Evolutionary conservation across 495 filamentous ascomycete genomes (phyloP).

Genomic region (Tuber microsphaerosporum): DNA sequence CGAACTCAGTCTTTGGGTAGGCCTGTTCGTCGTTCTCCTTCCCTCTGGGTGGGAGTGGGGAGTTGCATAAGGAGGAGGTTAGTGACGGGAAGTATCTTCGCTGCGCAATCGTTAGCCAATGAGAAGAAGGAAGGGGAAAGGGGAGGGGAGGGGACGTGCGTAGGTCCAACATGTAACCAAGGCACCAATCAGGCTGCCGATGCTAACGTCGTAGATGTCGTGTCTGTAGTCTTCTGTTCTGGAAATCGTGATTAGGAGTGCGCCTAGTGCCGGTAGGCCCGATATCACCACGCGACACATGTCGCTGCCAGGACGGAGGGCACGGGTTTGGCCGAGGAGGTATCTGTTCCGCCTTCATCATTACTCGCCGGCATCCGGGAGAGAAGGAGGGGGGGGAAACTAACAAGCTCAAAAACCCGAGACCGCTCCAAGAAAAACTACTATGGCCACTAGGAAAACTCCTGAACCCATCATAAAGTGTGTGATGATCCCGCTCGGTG

Average conservation of each 20-base stretch:
- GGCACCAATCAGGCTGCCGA: conserved; percentile 66
- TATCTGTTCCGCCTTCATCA: conserved; percentile 48
- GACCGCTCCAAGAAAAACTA: conserved; percentile 74
- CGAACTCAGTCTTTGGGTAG: conserved; percentile 17
- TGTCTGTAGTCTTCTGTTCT: conserved; percentile 90
- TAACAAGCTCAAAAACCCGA: conserved; percentile 75
- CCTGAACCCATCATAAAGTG: conserved; percentile 84
- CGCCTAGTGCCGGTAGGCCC: conserved; percentile 65
- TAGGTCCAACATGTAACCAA: conserved; percentile 76
- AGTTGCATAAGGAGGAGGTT: conserved; percentile 47
- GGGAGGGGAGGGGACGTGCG: conserved; percentile 5
- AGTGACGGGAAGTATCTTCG: conserved; percentile 51
- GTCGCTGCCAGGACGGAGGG: conserved; percentile 46
- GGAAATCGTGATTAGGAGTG: conserved; percentile 81
- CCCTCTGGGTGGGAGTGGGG: conserved; percentile 42
- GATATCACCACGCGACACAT: conserved; percentile 60
- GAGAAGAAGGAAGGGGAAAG: background rate
- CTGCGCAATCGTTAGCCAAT: conserved; percentile 7
- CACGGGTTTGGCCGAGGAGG: conserved; percentile 41
- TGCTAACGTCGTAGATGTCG: conserved; percentile 84
- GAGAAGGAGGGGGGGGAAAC: conserved; percentile 45
- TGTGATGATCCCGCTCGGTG: conserved; percentile 68
- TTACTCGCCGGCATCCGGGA: conserved; percentile 70
- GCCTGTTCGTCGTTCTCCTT: conserved; percentile 4
- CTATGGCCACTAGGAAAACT: conserved; percentile 87